Conservation (phyloP, 352 stramenopile genomes). For the Globisporangium solare region DNA sequence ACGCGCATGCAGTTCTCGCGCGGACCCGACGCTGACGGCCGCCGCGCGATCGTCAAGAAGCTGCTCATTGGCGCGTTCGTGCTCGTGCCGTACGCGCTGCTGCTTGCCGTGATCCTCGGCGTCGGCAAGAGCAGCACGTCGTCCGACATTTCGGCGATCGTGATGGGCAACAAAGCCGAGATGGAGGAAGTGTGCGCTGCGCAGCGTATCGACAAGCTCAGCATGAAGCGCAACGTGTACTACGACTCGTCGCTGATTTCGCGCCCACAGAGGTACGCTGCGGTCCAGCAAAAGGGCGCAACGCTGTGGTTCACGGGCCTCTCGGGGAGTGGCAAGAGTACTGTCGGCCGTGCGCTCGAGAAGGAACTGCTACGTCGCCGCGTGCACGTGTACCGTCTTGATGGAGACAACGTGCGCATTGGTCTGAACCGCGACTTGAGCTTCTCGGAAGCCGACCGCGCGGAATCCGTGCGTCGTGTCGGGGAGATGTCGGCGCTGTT, state of each 20-base stretch:
- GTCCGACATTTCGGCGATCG: slow-evolving; percentile 8
- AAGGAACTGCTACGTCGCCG: slow-evolving; percentile 91
- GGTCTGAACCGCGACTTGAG: slow-evolving; percentile 96
- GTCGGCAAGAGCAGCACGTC: slow-evolving; percentile 13
- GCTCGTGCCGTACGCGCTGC: slow-evolving; percentile 57
- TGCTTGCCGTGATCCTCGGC: slow-evolving; percentile 48
- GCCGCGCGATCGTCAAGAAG: slow-evolving; percentile 48
- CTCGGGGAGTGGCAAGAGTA: slow-evolving; percentile 97
- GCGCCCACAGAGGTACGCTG: slow-evolving; percentile 58
- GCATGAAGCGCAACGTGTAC: slow-evolving; percentile 76
- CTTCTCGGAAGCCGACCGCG: slow-evolving; percentile 94
- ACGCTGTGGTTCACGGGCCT: slow-evolving; percentile 99
- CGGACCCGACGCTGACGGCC: slow-evolving; percentile 38
- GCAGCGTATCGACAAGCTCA: slow-evolving; percentile 62
- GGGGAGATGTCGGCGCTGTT: slow-evolving; percentile 97
- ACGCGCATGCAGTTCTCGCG: slow-evolving; percentile 39
- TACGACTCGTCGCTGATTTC: slow-evolving; percentile 76
- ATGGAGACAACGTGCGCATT: slow-evolving; percentile 98
- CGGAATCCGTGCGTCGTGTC: slow-evolving; percentile 95
- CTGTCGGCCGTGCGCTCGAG: slow-evolving; percentile 95
- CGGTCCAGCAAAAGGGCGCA: slow-evolving; percentile 93
- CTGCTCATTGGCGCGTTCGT: slow-evolving; percentile 45
- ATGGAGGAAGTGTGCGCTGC: slow-evolving; percentile 44
- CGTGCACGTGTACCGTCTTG: slow-evolving; percentile 96
- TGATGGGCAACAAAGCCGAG: slow-evolving; percentile 18